These are phyloP conservation scores for Reticulascus tulasneorum DNA, from an alignment of 2,329 filamentous ascomycete genomes.

Conservation along the genomic window DNA sequence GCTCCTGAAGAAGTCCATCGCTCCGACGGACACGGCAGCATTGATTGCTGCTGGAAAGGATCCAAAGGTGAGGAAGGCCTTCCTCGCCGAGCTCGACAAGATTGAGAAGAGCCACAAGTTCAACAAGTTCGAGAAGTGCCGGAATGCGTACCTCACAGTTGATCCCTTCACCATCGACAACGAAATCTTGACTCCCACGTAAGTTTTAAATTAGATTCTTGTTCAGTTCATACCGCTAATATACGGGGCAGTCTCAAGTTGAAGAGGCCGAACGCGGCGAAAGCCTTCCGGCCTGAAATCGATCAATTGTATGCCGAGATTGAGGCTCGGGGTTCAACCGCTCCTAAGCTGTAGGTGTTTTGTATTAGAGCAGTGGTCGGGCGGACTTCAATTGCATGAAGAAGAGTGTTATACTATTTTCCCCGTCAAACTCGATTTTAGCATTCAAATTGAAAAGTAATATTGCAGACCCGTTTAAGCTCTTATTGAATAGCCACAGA, in stretches of 20 bases:
- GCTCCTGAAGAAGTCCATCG: conserved; percentile 65
- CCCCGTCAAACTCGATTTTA: too few relatives aligned
- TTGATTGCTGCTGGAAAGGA: conserved; percentile 65
- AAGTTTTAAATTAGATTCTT: conserved; percentile 37
- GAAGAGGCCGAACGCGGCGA: conserved; percentile 54
- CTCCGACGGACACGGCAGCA: conserved; percentile 59
- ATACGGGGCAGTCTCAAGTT: conserved; percentile 48
- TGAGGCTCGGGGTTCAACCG: conserved; percentile 32
- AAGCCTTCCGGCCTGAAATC: conserved; percentile 49
- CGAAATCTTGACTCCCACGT: conserved; percentile 83
- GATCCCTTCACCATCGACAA: conserved; percentile 95
- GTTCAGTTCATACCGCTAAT: conserved; percentile 12
- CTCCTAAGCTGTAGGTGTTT: conserved; percentile 39
- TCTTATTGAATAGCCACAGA: too few relatives aligned
- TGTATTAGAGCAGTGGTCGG: conserved; percentile 1
- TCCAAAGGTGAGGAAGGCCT: conserved; percentile 66
- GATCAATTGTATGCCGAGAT: conserved; percentile 55
- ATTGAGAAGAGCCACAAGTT: conserved; percentile 83
- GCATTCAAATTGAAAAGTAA: too few relatives aligned
- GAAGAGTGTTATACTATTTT: too few relatives aligned
- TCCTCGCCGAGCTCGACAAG: conserved; percentile 73
- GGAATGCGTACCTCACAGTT: conserved; percentile 67
- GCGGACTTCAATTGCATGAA: too few relatives aligned
- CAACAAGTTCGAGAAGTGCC: conserved; percentile 83
- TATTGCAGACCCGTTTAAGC: too few relatives aligned